Percentiles rank a stretch among this genome's conserved stretches.
phyloP scores from a whole-genome alignment of 139 green algal species.

The Picochlorum sp. region DNA sequence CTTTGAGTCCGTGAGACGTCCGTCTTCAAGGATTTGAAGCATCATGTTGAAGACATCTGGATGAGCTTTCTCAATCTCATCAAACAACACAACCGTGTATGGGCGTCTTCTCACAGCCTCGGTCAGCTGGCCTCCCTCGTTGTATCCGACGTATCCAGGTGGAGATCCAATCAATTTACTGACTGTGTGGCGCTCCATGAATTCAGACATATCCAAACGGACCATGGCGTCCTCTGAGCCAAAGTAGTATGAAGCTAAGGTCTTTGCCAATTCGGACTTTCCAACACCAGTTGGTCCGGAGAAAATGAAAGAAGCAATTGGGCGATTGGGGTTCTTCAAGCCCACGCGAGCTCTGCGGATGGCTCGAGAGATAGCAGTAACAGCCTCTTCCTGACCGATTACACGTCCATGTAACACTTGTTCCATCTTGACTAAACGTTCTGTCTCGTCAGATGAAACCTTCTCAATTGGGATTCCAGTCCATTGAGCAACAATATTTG shows the following conservation, averaged over 20 bases:
- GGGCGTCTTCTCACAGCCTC: slow-evolving; percentile 90
- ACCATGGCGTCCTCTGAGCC: slow-evolving; percentile 95
- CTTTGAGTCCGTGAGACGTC: slow-evolving; percentile 82
- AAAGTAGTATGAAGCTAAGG: slow-evolving; percentile 97
- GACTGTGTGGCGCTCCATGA: slow-evolving; percentile 99
- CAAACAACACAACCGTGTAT: slow-evolving; percentile 99
- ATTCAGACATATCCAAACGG: slow-evolving; percentile 98
- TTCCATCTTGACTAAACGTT: slow-evolving; percentile 98
- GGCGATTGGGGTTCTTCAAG: slow-evolving; percentile 97
- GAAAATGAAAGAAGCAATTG: slow-evolving; percentile 97
- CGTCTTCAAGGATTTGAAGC: slow-evolving; percentile 94
- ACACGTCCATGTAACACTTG: slow-evolving; percentile 87
- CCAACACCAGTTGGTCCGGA: slow-evolving; percentile 77
- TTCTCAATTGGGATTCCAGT: slow-evolving; percentile 82
- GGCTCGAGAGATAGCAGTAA: slow-evolving; percentile 77
- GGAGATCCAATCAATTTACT: slow-evolving; percentile 98
- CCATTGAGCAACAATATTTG: slow-evolving; percentile 93
- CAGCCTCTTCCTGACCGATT: slow-evolving; percentile 95
- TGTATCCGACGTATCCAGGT: slow-evolving; percentile 98
- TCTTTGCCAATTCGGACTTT: slow-evolving; percentile 99
- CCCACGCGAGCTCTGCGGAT: slow-evolving; percentile 92
- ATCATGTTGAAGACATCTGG: slow-evolving; percentile 99
- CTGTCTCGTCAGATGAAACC: slow-evolving; percentile 83
- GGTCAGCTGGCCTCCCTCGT: slow-evolving; percentile 97
- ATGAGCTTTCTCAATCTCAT: slow-evolving; percentile 99